phyloP scores from a whole-genome alignment of 306 rosid genomes.

The Albizia julibrissin region DNA sequence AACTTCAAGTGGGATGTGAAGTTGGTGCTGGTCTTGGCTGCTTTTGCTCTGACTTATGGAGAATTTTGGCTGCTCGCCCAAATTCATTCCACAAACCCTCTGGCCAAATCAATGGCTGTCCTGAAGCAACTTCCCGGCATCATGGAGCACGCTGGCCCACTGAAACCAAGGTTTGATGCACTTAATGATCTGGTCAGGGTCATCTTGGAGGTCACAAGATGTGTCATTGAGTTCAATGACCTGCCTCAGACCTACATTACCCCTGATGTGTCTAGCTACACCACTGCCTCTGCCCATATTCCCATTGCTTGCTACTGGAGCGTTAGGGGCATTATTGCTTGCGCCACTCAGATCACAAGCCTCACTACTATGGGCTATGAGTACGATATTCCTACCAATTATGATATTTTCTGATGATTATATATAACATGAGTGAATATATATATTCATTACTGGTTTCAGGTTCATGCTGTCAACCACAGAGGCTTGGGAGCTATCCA shows the following conservation, averaged over 20 bases:
- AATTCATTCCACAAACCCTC: constrained; percentile 43
- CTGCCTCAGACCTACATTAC: constrained; percentile 44
- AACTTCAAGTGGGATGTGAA: constrained; percentile 53
- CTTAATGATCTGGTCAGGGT: constrained; percentile 46
- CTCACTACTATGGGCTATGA: constrained; percentile 52
- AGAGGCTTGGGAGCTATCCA: constrained; percentile 72
- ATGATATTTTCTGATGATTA: neutral
- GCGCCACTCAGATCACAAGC: constrained; percentile 48
- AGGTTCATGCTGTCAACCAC: constrained; percentile 53
- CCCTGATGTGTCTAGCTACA: constrained; percentile 35
- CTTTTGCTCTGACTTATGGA: constrained; percentile 47
- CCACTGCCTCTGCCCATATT: constrained; percentile 38
- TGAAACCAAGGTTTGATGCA: constrained; percentile 53
- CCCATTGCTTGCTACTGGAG: constrained; percentile 54
- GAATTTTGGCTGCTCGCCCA: constrained; percentile 58
- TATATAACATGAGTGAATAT: neutral
- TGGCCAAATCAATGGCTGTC: constrained; percentile 55
- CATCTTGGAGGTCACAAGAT: constrained; percentile 47
- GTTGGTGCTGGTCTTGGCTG: constrained; percentile 51
- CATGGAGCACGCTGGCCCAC: constrained; percentile 37
- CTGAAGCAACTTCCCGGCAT: constrained; percentile 52
- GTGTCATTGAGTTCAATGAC: constrained; percentile 45
- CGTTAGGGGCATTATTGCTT: constrained; percentile 44
- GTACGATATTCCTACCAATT: constrained; percentile 35
- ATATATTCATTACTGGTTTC: constrained; percentile 23